Conservation (phyloP, 108 stramenopile genomes). For the Discostella pseudostelligera region DNA sequence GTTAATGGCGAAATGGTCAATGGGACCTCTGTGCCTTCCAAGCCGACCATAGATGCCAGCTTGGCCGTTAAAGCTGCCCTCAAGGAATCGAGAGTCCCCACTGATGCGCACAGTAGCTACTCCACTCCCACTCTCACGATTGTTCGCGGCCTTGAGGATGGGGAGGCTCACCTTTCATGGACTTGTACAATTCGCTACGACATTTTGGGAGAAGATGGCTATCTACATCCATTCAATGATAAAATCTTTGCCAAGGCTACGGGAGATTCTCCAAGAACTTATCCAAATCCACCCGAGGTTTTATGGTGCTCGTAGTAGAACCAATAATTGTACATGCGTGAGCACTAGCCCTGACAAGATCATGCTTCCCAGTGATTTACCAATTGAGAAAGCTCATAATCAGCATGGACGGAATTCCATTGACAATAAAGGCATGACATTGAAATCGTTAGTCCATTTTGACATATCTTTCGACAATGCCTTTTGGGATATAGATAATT, state of each 20-base stretch:
- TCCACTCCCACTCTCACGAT: slow-evolving; percentile 1
- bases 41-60: slow-evolving; percentile 1
- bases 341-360: neutral
- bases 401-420: slow-evolving; percentile 8
- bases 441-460: neutral
- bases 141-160: neutral
- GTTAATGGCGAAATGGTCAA: neutral
- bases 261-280: neutral
- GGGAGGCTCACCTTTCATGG: slow-evolving; percentile 5
- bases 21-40: neutral
- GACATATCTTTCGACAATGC: slow-evolving; percentile 2
- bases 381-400: slow-evolving; percentile 2
- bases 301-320: neutral
- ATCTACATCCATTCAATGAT: neutral
- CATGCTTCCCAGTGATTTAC: neutral
- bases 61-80: neutral
- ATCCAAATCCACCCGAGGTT: slow-evolving; percentile 2
- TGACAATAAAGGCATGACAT: neutral
- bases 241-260: neutral
- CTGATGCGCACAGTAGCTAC: neutral
- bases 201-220: neutral
- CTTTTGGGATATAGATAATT: slow-evolving; percentile 3
- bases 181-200: neutral
- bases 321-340: neutral
- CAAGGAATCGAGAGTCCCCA: neutral